Percentiles rank a stretch among this genome's conserved stretches.
Evolutionary conservation across 2,329 filamentous ascomycete genomes (phyloP).

Genomic region (Colletotrichum brevisporum): DNA sequence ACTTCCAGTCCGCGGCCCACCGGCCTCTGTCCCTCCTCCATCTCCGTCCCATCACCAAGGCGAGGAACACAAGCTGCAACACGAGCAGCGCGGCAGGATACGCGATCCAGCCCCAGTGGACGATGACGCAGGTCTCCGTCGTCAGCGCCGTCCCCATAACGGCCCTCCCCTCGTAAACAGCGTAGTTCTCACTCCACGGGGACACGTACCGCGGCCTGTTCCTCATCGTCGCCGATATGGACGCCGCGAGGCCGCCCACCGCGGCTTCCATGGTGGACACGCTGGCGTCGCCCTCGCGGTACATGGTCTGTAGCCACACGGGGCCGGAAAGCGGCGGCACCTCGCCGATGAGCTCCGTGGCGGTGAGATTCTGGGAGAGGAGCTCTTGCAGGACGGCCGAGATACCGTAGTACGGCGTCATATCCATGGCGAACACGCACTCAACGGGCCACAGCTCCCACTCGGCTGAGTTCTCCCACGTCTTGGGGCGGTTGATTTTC

Average conservation of each 20-base stretch:
- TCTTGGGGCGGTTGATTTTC: not conserved
- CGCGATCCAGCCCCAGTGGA: conserved; percentile 11
- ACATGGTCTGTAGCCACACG: conserved; percentile 5
- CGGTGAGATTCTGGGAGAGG: not conserved
- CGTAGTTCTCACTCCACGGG: not conserved
- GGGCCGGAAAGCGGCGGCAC: not conserved
- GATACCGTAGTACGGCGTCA: conserved; percentile 5
- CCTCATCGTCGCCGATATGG: conserved; percentile 1
- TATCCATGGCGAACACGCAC: not conserved
- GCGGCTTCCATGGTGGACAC: not conserved
- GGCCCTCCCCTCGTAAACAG: too few relatives aligned
- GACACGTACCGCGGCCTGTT: not conserved
- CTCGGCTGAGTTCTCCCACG: not conserved
- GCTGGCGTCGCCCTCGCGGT: not conserved
- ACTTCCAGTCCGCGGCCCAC: conserved; percentile 3
- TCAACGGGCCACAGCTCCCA: not conserved
- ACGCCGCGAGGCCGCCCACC: not conserved
- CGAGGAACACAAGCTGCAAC: not conserved
- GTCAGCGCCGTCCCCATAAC: not conserved
- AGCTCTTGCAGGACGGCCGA: not conserved
- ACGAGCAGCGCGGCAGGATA: conserved; percentile 1
- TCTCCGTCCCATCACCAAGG: not conserved
- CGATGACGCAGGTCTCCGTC: not conserved
- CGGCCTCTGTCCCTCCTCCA: not conserved
- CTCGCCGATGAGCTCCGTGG: not conserved